Percentiles rank a stretch among this genome's conserved stretches.
Conservation (phyloP, 352 stramenopile genomes). For the Phytophthora fragariaefolia region DNA sequence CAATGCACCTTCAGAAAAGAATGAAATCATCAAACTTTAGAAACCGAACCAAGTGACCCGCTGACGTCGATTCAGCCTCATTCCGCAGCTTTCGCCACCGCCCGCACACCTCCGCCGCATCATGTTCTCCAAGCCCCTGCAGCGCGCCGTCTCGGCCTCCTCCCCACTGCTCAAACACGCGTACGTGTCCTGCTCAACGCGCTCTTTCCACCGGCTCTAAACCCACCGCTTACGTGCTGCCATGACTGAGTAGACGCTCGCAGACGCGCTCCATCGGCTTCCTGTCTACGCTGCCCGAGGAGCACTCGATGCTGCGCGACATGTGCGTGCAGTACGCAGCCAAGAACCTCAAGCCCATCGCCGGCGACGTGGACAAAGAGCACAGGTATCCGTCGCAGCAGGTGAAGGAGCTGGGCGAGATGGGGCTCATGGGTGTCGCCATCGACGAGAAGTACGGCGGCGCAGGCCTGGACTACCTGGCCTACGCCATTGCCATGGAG, state of each 20-base stretch:
- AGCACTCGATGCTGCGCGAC: slow-evolving; percentile 97
- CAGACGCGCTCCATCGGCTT: slow-evolving; percentile 63
- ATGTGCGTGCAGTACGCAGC: slow-evolving; percentile 96
- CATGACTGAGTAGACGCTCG: slow-evolving; percentile 9
- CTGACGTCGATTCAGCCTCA: slow-evolving; percentile 31
- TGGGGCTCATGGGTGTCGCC: slow-evolving; percentile 97
- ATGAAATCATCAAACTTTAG: slow-evolving; percentile 18
- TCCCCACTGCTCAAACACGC: slow-evolving; percentile 35
- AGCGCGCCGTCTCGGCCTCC: slow-evolving; percentile 30
- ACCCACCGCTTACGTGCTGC: slow-evolving; percentile 9
- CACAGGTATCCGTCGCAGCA: slow-evolving; percentile 87
- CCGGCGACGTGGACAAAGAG: slow-evolving; percentile 89
- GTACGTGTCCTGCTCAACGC: slow-evolving; percentile 17
- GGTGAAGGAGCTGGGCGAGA: slow-evolving; percentile 90
- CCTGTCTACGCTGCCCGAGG: slow-evolving; percentile 87
- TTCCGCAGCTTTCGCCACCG: slow-evolving; percentile 14
- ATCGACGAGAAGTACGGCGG: slow-evolving; percentile 90
- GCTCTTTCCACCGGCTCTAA: background rate
- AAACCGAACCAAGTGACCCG: slow-evolving; percentile 3
- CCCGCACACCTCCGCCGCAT: slow-evolving; percentile 7
- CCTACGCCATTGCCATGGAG: slow-evolving; percentile 98
- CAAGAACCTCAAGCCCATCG: slow-evolving; percentile 93
- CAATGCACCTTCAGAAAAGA: background rate
- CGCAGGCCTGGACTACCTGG: slow-evolving; percentile 94
- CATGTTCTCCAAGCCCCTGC: slow-evolving; percentile 54